Conservation (phyloP, 2,329 filamentous ascomycete genomes). For the Fusarium denticulatum region DNA sequence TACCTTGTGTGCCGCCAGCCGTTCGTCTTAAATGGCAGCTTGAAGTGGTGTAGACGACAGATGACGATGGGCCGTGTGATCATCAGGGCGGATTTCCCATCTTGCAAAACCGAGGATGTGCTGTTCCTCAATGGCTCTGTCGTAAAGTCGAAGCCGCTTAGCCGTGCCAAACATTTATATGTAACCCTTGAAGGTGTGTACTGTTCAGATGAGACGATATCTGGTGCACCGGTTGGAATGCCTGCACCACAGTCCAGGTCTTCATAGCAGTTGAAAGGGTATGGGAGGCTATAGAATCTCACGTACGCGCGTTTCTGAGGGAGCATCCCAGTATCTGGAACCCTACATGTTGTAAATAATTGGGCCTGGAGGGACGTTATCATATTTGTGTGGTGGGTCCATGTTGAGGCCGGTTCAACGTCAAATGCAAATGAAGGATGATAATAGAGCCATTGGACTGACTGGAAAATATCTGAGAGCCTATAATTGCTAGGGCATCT, state of each 20-base stretch:
- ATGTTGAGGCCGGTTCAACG: neutral
- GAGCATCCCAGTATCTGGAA: conserved; percentile 15
- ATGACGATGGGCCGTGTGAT: conserved; percentile 21
- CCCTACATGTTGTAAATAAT: conserved; percentile 28
- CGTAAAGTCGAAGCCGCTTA: conserved; percentile 17
- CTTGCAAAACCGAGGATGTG: neutral
- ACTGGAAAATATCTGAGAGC: no score
- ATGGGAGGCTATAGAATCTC: neutral
- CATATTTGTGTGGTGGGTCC: conserved; percentile 12
- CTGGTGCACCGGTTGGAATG: neutral
- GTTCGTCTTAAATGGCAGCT: neutral
- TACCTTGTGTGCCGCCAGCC: conserved; percentile 1
- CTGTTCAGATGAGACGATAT: neutral
- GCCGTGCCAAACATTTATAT: neutral
- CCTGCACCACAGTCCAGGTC: neutral
- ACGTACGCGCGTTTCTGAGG: conserved; percentile 29
- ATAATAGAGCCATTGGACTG: neutral
- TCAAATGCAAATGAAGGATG: neutral
- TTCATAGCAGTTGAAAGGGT: neutral
- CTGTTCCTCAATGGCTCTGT: neutral
- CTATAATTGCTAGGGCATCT: neutral
- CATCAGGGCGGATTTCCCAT: conserved; percentile 13
- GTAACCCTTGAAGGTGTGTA: neutral
- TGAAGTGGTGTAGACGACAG: neutral
- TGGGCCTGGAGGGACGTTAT: conserved; percentile 15